Evolutionary conservation across 495 filamentous ascomycete species (phyloP).

Genomic region (Tuber microsphaerosporum): DNA sequence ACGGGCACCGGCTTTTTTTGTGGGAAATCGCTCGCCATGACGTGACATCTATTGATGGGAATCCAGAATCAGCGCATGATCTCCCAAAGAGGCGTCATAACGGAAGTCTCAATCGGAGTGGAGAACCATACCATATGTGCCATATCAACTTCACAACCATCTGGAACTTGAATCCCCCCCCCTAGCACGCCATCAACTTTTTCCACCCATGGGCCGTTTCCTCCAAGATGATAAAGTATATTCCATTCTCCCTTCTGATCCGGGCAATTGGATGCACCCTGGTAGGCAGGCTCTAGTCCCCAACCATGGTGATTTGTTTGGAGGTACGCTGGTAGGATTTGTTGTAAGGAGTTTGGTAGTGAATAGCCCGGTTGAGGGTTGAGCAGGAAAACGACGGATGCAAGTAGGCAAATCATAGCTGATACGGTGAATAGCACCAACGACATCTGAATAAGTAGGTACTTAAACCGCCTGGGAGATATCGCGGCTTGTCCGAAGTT

Average conservation of each 20-base stretch:
- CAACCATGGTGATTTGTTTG: conserved; percentile 31
- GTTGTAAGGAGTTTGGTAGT: conserved; percentile 29
- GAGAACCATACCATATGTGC: conserved; percentile 52
- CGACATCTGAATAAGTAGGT: conserved; percentile 35
- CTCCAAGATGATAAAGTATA: conserved; percentile 53
- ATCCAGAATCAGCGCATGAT: neutral
- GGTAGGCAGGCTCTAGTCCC: conserved; percentile 17
- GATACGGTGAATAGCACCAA: conserved; percentile 33
- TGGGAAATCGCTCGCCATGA: conserved; percentile 56
- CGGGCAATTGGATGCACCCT: conserved; percentile 7
- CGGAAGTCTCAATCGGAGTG: neutral
- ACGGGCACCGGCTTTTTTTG: conserved; percentile 49
- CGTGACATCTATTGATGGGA: conserved; percentile 50
- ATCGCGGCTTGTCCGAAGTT: conserved; percentile 12
- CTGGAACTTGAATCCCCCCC: conserved; percentile 46
- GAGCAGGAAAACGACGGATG: conserved; percentile 34
- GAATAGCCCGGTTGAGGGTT: conserved; percentile 34
- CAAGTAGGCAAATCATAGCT: conserved; percentile 37
- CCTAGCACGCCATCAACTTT: conserved; percentile 46
- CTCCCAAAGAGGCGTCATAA: neutral
- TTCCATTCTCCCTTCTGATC: conserved; percentile 46
- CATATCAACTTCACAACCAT: conserved; percentile 51
- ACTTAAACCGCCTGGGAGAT: conserved; percentile 31
- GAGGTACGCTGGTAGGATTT: conserved; percentile 25
- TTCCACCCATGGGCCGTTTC: conserved; percentile 56